Base-by-base conservation (phyloP, 495 filamentous ascomycete genomes). In the Penicillium dipodomyicola region DNA sequence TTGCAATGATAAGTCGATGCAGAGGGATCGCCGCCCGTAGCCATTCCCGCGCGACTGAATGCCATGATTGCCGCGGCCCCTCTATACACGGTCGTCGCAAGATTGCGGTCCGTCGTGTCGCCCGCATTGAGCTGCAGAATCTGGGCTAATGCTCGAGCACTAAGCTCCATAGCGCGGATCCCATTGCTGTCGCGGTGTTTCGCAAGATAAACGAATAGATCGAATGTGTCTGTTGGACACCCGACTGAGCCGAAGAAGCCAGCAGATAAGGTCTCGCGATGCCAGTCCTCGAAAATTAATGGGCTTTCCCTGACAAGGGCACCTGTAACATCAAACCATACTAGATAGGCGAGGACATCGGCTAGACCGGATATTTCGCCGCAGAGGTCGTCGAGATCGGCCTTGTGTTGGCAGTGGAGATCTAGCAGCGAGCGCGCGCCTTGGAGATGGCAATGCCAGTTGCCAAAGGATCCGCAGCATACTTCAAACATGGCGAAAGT, bases 401-500 rank as follows among this genome's bases (percentile, higher is more conserved):
- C 44, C 32, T 64, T 67, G 46, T 62, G 58, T 3, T 49, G 58
- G 47, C 70, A 72, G 44, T 72, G 70, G 6, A 69, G 57, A 43
- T 72, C 70, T 1, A 72, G 64, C 15, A 72, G 50, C 5, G 68
- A 72, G 52, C 67, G 64, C 4, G 70, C 70, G 10, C 70, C 70
- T 39, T 69, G 64, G 14, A 72, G 56, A 61, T 72, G 70, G 20
- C 66, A 60, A 41, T 69, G 64, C 70, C 70, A 72, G 44, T 62
- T 60, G 3, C 70, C 70, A 43, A 71, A 72, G 4, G 66, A 62
- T 2, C 66, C 68, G 17, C 67, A 67, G 40, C 68, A 71, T 0
- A 72, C 67, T 49, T 71, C 70, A 37, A 72, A 71, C 20, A 72
- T 69, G 2, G 70, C 68, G 27, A 72, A 71, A 5, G 68, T 69